Base-by-base conservation (phyloP, 2,329 filamentous ascomycete species). In the Fonsecaea monophora region DNA sequence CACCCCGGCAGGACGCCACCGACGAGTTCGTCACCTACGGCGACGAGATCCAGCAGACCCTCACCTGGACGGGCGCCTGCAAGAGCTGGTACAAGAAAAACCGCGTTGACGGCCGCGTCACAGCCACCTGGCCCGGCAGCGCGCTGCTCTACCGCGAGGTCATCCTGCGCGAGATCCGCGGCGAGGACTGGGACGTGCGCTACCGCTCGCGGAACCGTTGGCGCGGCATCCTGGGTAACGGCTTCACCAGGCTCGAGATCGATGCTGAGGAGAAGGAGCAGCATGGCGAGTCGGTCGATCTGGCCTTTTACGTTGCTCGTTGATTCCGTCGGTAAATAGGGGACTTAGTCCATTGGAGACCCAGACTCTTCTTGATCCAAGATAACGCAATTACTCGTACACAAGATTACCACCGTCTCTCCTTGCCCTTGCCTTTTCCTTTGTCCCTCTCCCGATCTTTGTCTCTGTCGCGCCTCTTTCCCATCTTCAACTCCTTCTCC, bases 401-500 rank as follows among this genome's bases (percentile, higher is more conserved):
- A 13, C 9, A 50, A 18, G 42, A 35, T n/a, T 35, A 50, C 42
- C 45, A 55, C 53, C 53, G 50, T 48, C 40, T 54, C 38, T 54
- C 59, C 35, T 35, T 62, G n/a, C 32, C 21, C 70, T 73, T 71
- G 78, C 78, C 63, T 77, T 65, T 69, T 50, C 61, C 66, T 21
- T 60, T 70, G 66, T 58, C 40, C 40, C 40, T 50, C 13, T 42
- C 38, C 12, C 38, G 12, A 13, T 50, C 45, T 10, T 25, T 25
- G 37, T 78, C 76, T 13, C 76, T 73, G 66, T 79, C 79, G 55
- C 78, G 74, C 59, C 77, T 76, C 21, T 78, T 74, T 64, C 87
- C 88, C 68, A 85, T 83, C 70, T 86, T 84, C 10, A 85, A 85
- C 45, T 90, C 90, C 75, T 87, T 89, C 53, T 91, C 90, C 77